phyloP scores from a whole-genome alignment of 768 basidiomycete species.

The Sarcodon aspratus region DNA sequence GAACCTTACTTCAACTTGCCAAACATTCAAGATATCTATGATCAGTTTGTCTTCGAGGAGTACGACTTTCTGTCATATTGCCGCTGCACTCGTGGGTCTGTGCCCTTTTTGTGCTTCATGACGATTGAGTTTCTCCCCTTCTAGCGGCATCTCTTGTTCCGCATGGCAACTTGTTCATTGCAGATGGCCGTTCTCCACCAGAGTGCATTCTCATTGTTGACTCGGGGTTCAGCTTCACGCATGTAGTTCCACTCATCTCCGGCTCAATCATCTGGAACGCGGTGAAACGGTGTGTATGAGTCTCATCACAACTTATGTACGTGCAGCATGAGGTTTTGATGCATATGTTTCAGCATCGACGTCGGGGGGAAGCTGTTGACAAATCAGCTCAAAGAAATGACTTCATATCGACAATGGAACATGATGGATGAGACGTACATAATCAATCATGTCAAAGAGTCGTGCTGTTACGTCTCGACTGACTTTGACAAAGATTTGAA shows the following conservation, averaged over 20 bases:
- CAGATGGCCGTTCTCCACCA: constrained; percentile 34
- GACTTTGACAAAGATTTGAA: constrained; percentile 69
- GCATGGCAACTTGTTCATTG: constrained; percentile 57
- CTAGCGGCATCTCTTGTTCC: constrained; percentile 75
- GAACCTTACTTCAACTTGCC: constrained; percentile 94
- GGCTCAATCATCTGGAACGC: constrained; percentile 69
- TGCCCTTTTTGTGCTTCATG: constrained; percentile 8
- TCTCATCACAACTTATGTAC: background rate
- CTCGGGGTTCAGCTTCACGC: constrained; percentile 90
- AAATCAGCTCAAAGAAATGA: constrained; percentile 88
- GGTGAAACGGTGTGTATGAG: constrained; percentile 53
- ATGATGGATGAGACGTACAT: constrained; percentile 97
- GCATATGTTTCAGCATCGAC: constrained; percentile 55
- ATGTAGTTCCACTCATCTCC: constrained; percentile 74
- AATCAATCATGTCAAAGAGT: constrained; percentile 87
- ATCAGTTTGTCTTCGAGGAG: constrained; percentile 94
- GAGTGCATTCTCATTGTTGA: constrained; percentile 82
- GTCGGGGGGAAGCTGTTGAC: constrained; percentile 93
- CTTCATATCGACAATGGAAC: constrained; percentile 95
- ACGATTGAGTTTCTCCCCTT: constrained; percentile 6
- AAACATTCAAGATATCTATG: constrained; percentile 85
- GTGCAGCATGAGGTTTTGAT: background rate
- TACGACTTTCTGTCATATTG: constrained; percentile 84
- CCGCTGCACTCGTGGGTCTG: constrained; percentile 65
- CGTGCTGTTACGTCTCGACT: constrained; percentile 77